These are phyloP conservation scores for Phytophthora tentaculata DNA, from an alignment of 352 stramenopile species.

Conservation along the genomic window DNA sequence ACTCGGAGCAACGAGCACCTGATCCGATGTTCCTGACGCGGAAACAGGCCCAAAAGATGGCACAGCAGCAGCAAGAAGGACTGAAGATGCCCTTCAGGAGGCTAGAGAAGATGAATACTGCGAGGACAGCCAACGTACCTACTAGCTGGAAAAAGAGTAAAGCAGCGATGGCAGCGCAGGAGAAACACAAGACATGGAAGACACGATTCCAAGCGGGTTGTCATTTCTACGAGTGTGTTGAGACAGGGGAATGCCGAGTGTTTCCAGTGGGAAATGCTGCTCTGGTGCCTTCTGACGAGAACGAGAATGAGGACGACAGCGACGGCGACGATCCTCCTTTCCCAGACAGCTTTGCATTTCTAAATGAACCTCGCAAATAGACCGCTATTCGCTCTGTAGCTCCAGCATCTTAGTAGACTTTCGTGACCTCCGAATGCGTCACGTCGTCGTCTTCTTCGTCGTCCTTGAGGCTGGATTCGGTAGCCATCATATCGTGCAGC, in stretches of 20 bases:
- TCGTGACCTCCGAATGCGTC: slow-evolving; percentile 68
- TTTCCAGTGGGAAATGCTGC: slow-evolving; percentile 5
- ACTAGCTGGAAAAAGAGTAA: slow-evolving; percentile 56
- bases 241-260: slow-evolving; percentile 66
- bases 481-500: slow-evolving; percentile 61
- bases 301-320: slow-evolving; percentile 26
- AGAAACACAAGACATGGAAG: slow-evolving; percentile 52
- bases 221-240: slow-evolving; percentile 78
- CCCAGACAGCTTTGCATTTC: slow-evolving; percentile 74
- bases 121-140: slow-evolving; percentile 18
- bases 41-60: slow-evolving; percentile 78
- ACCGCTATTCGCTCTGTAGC: slow-evolving; percentile 9
- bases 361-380: slow-evolving; percentile 39
- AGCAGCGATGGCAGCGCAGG: slow-evolving; percentile 31
- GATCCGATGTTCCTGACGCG: slow-evolving; percentile 79
- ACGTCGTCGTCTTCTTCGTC: slow-evolving; percentile 35
- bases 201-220: slow-evolving; percentile 73
- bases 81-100: slow-evolving; percentile 50
- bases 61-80: slow-evolving; percentile 54
- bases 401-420: slow-evolving; percentile 66
- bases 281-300: slow-evolving; percentile 4
- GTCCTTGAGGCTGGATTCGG: slow-evolving; percentile 59
- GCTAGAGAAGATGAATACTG: slow-evolving; percentile 46
- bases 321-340: slow-evolving; percentile 55
- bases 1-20: slow-evolving; percentile 50